Evolutionary conservation across 2,329 filamentous ascomycete species (phyloP).

Genomic region (Fusarium buharicum): DNA sequence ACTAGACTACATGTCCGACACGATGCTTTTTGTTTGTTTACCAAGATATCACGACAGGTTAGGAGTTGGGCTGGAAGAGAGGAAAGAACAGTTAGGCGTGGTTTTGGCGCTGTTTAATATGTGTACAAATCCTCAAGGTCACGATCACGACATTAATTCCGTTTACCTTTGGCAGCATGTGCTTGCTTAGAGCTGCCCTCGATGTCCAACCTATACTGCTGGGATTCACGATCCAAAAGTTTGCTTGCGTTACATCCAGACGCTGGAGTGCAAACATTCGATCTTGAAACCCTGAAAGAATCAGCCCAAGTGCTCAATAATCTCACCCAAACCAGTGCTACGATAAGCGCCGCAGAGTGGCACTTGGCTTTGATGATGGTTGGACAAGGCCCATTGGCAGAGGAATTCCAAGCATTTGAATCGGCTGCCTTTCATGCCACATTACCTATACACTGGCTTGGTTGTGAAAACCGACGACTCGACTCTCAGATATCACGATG

Average conservation of each 20-base stretch:
- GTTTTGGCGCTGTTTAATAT: constrained; percentile 19
- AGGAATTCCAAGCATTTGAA: not conserved
- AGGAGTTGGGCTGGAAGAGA: constrained; percentile 32
- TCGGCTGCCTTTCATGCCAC: not conserved
- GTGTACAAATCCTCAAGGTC: constrained; percentile 17
- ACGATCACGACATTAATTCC: constrained; percentile 24
- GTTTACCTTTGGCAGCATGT: constrained; percentile 14
- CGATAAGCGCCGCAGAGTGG: constrained; percentile 5
- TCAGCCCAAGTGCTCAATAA: constrained; percentile 1
- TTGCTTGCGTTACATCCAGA: constrained; percentile 25
- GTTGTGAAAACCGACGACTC: constrained; percentile 5
- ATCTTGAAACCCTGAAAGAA: constrained; percentile 9
- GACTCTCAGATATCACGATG: constrained; percentile 15
- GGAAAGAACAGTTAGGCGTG: constrained; percentile 10
- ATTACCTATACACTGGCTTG: not conserved
- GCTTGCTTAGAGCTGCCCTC: not conserved
- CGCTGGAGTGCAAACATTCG: constrained; percentile 4
- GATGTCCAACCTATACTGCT: not conserved
- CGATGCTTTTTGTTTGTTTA: constrained; percentile 30
- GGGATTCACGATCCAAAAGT: not conserved
- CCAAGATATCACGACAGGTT: constrained; percentile 38
- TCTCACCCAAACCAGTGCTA: not conserved
- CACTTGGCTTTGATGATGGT: constrained; percentile 3
- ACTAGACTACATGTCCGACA: constrained; percentile 46
- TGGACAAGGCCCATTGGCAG: not conserved